Percentiles rank a stretch among this genome's conserved stretches.
phyloP scores from a whole-genome alignment of 352 stramenopile genomes.

The Globisporangium recalcitrans region DNA sequence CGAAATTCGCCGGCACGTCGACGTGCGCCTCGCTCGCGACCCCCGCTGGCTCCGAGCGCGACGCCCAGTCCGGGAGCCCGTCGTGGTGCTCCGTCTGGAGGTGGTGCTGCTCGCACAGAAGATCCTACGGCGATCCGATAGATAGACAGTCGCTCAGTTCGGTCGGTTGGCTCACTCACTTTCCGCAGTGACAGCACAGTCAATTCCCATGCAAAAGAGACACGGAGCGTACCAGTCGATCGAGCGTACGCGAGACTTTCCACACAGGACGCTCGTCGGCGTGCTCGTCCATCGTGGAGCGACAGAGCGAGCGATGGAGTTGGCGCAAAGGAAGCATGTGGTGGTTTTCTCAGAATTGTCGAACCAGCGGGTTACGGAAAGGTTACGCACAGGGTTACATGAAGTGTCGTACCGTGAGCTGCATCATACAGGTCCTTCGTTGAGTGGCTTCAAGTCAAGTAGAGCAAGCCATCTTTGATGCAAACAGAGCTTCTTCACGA shows the following conservation, averaged over 20 bases:
- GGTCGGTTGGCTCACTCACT: background rate
- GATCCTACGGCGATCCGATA: slow-evolving; percentile 19
- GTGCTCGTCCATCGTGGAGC: background rate
- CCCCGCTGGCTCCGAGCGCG: slow-evolving; percentile 31
- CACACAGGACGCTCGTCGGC: slow-evolving; percentile 29
- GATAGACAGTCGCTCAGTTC: background rate
- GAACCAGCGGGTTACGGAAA: background rate
- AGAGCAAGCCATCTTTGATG: background rate
- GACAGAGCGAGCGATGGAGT: background rate
- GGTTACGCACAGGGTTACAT: background rate
- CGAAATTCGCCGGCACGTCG: slow-evolving; percentile 40
- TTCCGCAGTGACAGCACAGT: background rate
- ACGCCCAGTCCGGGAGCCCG: slow-evolving; percentile 42
- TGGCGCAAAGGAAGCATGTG: too few relatives aligned
- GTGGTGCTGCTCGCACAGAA: slow-evolving; percentile 54
- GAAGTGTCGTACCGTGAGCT: background rate
- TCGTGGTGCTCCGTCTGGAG: slow-evolving; percentile 39
- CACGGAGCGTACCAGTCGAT: slow-evolving; percentile 29
- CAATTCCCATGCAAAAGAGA: background rate
- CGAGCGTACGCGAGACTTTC: slow-evolving; percentile 49
- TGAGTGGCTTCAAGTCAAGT: background rate
- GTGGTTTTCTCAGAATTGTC: background rate
- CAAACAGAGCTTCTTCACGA: background rate
- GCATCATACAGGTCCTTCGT: background rate
- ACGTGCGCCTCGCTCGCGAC: slow-evolving; percentile 21